Evolutionary conservation across 2,329 filamentous ascomycete genomes (phyloP).

Genomic region (Fusarium pininemorale): DNA sequence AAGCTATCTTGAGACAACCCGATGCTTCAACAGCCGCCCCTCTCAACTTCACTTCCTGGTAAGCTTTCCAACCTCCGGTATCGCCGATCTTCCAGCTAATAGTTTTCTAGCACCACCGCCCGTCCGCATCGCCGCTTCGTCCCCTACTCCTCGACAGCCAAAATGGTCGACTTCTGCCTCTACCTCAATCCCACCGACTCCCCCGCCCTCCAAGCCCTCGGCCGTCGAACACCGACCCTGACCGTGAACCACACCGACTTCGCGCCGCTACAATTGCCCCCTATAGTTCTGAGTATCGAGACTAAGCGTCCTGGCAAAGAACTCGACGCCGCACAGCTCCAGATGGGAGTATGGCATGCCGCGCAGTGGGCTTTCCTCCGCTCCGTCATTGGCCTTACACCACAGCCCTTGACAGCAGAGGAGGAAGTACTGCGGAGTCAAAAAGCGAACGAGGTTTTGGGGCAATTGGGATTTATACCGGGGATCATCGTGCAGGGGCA

Average conservation of each 20-base stretch:
- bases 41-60: constrained; percentile 20
- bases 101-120: neutral
- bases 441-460: neutral
- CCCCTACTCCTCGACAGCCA: constrained; percentile 6
- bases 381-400: neutral
- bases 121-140: constrained; percentile 1
- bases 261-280: constrained; percentile 5
- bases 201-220: constrained; percentile 7
- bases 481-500: constrained; percentile 32
- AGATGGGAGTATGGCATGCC: constrained; percentile 28
- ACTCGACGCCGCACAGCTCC: constrained; percentile 15
- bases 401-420: neutral
- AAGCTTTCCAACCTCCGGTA: accelerated
- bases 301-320: constrained; percentile 23
- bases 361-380: constrained; percentile 26
- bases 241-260: constrained; percentile 30
- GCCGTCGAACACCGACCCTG: constrained; percentile 5
- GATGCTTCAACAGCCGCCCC: neutral
- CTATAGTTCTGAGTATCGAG: constrained; percentile 26
- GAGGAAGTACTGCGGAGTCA: neutral
- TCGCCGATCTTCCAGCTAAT: accelerated
- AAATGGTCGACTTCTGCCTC: constrained; percentile 29
- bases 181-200: neutral
- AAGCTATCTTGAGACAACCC: constrained; percentile 8
- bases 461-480: constrained; percentile 24